Base-by-base conservation (phyloP, 225 moss, liverwort and hornwort species). In the Marchantia polymorpha region DNA sequence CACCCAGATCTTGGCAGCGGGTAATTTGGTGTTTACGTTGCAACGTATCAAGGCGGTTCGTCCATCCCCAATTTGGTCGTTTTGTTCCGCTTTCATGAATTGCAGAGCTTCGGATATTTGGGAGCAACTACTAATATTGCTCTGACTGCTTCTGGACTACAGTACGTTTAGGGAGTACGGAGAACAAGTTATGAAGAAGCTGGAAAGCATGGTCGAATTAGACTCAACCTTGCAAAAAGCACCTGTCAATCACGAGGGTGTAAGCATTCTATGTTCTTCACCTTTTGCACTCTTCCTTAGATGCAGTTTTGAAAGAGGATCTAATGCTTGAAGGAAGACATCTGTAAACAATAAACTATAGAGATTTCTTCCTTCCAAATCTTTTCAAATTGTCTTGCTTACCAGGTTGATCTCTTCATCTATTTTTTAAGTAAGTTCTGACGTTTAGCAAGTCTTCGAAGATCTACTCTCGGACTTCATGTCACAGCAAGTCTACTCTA, bases 241-340 rank as follows among this genome's bases (percentile, higher is more conserved):
- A 82, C 72, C 91, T 80, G 94, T 96, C 74, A 96, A 96, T 67
- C 80, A 93, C 81, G 96, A 96, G 91, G 96, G 96, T 85, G 96
- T 96, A 91, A 53, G 89, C 78, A 61, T 75, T 81, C 48, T 27
- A 71, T 77, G 22, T 15, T 39, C 63, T 73, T 27, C 3, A 46
- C 29, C 16, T 17, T 1, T 56, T 25, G 72, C 39, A 46, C 14
- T n/a, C 51, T 72, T 72, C 50, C 8, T 3, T 71, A 46, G 3
- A 52, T 25, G n/a, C 4, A 0, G 4, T 1, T 48, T 12, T 20
- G 17, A 69, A 70, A 22, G 30, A 50, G 71, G 51, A 71, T 22
- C 22, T 47, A 22, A n/a, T 50, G 3, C 4, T 22, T 0, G 39
- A 71, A n/a, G n/a, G n/a, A n/a, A n/a, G n/a, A n/a, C n/a, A n/a